Base-by-base conservation (phyloP, 805 yeast genomes). In the Candida berthetii region DNA sequence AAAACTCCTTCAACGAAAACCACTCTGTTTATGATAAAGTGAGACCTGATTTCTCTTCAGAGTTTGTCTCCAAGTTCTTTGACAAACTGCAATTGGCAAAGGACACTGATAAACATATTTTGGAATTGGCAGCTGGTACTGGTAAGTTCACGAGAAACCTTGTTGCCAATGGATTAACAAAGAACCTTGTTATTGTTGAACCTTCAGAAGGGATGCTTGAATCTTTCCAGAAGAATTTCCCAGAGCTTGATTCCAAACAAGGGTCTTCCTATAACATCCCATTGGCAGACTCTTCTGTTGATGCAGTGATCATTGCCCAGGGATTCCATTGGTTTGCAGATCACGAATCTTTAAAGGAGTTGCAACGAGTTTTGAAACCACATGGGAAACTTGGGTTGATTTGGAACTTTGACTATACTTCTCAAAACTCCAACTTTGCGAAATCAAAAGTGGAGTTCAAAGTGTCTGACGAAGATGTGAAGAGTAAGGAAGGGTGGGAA, bases 251-350 rank as follows among this genome's bases (percentile, higher is more conserved):
- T 20, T 40, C 60, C 1, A 45, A 60, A 18, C 44, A 57, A 9
- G 80, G 76, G 0, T 62, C 74, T 7, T 66, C 76, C 17, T 73
- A 73, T 48, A 47, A 59, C 1, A 50, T 77, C n/a, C 81, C 82
- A 1, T 45, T 70, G 1, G 61, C 57, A 2, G 75, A 68, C 43
- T 47, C 55, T 24, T 57, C 72, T 0, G 65, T 68, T 17, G 84
- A 78, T 54, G 69, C 72, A 0, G 60, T 80, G 2, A 61, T 77
- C 9, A 58, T 74, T 9, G 83, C 85, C 0, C 85, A 80, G 49
- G 85, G 77, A 0, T 80, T 74, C 54, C 85, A 80, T 48, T 80
- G 85, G 85, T 80, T 80, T 57, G 68, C 76, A n/a, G 78, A 76
- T 48, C 36, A 45, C 3, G 64, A 60, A 8, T 61, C 81, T 0